A percentile compares a stretch with the other conserved stretches of the same genome.
These are phyloP conservation scores for Daldinia bambusicola DNA, from an alignment of 495 filamentous ascomycete species.

Conservation along the genomic window DNA sequence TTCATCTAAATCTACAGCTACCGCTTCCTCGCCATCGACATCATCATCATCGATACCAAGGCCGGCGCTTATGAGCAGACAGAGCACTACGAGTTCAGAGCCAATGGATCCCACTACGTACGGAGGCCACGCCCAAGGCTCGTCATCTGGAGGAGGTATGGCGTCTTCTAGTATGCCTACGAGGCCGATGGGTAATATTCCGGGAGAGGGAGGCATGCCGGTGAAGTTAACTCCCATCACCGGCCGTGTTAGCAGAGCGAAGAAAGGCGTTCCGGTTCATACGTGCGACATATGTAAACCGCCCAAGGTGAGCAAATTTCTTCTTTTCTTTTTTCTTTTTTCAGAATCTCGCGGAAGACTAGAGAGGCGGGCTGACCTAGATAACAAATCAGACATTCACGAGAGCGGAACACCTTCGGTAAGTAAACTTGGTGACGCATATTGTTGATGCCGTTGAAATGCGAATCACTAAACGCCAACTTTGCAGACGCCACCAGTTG, in stretches of 20 bases:
- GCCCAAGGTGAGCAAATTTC: slow-evolving; percentile 64
- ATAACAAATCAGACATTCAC: slow-evolving; percentile 71
- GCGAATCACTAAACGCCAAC: slow-evolving; percentile 34
- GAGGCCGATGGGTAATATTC: slow-evolving; percentile 53
- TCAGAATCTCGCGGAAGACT: slow-evolving; percentile 4
- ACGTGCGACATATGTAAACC: slow-evolving; percentile 72
- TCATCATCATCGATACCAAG: slow-evolving; percentile 42
- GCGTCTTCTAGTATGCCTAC: slow-evolving; percentile 47
- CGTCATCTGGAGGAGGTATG: slow-evolving; percentile 46
- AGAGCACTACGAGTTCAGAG: slow-evolving; percentile 56
- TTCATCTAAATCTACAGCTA: slow-evolving; percentile 43
- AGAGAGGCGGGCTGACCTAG: slow-evolving; percentile 36
- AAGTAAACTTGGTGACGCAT: slow-evolving; percentile 35
- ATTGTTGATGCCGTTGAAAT: slow-evolving; percentile 10
- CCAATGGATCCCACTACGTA: slow-evolving; percentile 56
- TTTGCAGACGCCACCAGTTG: slow-evolving; percentile 79
- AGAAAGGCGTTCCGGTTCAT: slow-evolving; percentile 84
- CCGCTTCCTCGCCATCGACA: slow-evolving; percentile 35
- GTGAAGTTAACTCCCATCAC: slow-evolving; percentile 75
- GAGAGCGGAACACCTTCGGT: slow-evolving; percentile 86
- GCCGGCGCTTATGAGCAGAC: slow-evolving; percentile 51
- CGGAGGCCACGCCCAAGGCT: slow-evolving; percentile 47
- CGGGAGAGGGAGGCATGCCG: slow-evolving; percentile 50
- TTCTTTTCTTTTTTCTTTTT: no score
- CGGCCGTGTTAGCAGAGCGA: slow-evolving; percentile 80